Conservation (phyloP, 768 basidiomycete species). For the Candolleomyces eurysporus region DNA sequence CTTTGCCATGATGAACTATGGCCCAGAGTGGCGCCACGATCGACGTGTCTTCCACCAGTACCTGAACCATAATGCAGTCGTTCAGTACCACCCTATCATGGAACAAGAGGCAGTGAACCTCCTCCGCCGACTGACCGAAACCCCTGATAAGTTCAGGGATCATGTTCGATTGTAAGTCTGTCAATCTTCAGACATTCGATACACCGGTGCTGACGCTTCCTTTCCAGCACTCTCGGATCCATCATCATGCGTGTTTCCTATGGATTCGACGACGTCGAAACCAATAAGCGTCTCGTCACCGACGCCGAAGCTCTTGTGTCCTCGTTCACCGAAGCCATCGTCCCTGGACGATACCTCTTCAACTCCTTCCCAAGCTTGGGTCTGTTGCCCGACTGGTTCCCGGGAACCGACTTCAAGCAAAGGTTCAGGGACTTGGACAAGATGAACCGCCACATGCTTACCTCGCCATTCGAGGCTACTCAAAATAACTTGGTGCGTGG, state of each 20-base stretch:
- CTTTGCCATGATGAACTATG: conserved; percentile 26
- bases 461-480: neutral
- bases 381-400: conserved; percentile 7
- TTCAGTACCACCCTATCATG: conserved; percentile 22
- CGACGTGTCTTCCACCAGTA: conserved; percentile 23
- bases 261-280: neutral
- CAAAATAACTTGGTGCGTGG: conserved; percentile 2
- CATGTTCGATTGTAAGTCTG: conserved; percentile 1
- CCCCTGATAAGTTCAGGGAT: conserved; percentile 7
- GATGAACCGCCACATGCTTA: neutral
- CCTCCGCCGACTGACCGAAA: conserved; percentile 17
- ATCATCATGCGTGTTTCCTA: conserved; percentile 10
- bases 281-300: neutral
- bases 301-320: neutral
- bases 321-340: neutral
- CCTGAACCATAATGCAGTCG: conserved; percentile 20
- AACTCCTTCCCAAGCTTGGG: conserved; percentile 3
- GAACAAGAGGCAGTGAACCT: conserved; percentile 20
- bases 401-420: conserved; percentile 7
- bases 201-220: neutral
- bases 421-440: neutral
- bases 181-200: neutral
- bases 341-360: conserved; percentile 4
- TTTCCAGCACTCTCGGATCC: neutral
- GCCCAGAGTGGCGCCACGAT: conserved; percentile 25